A percentile compares a stretch with the other conserved stretches of the same genome.
These are phyloP conservation scores for Saposhnikovia divaricata DNA, from an alignment of 129 eudicot species.

Conservation along the genomic window DNA sequence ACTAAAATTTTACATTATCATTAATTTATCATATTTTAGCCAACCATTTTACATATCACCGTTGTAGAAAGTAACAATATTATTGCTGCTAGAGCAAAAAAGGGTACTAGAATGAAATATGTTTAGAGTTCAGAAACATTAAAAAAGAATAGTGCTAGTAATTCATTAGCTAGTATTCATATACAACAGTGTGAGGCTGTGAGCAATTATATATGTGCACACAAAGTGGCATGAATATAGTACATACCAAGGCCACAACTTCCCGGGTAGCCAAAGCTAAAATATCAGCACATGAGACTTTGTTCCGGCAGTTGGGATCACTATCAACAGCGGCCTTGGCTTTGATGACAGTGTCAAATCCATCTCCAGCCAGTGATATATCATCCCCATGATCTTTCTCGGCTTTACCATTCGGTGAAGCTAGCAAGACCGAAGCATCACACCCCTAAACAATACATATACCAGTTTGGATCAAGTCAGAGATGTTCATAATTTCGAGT, in stretches of 20 bases:
- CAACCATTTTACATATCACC: too few species aligned
- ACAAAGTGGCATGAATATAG: neutral
- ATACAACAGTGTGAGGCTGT: neutral
- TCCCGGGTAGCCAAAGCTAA: constrained; percentile 91
- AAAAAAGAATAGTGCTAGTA: neutral
- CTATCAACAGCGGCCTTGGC: constrained; percentile 81
- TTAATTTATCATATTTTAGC: too few species aligned
- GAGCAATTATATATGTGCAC: neutral
- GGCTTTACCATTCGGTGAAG: constrained; percentile 41
- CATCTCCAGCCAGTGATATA: constrained; percentile 78
- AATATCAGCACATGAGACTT: constrained; percentile 92
- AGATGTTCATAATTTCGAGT: neutral
- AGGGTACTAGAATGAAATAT: neutral
- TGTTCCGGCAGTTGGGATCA: constrained; percentile 54
- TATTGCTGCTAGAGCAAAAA: neutral
- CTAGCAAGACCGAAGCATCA: constrained; percentile 71
- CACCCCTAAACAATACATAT: constrained; percentile 46
- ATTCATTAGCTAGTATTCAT: neutral
- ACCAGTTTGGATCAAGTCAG: neutral
- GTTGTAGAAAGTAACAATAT: neutral
- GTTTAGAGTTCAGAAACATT: neutral
- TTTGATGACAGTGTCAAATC: constrained; percentile 30
- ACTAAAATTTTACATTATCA: too few species aligned
- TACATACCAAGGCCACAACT: constrained; percentile 64
- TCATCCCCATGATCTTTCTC: constrained; percentile 78